These are phyloP conservation scores for Diatrype stigma DNA, from an alignment of 2,329 filamentous ascomycete species.

Conservation along the genomic window DNA sequence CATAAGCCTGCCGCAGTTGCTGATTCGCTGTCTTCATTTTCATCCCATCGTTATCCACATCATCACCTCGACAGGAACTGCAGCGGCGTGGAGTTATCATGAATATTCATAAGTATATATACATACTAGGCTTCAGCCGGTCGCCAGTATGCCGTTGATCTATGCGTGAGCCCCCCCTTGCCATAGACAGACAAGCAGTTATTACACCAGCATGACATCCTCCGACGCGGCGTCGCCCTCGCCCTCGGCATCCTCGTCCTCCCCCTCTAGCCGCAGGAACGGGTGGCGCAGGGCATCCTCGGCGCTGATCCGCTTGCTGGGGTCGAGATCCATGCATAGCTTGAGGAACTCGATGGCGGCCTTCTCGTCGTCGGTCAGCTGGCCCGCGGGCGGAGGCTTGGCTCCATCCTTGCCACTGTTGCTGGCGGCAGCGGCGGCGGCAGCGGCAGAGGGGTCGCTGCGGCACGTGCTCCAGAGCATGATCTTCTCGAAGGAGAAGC, in stretches of 20 bases:
- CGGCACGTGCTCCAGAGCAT: conserved; percentile 91
- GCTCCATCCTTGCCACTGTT: conserved; percentile 15
- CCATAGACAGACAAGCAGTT: no score
- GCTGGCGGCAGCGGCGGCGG: conserved; percentile 18
- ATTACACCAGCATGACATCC: conserved; percentile 46
- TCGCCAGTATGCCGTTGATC: no score
- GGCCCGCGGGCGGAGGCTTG: conserved; percentile 34
- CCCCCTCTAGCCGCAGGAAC: conserved; percentile 50
- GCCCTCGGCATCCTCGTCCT: conserved; percentile 18
- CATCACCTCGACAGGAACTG: no score
- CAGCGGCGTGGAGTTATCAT: no score
- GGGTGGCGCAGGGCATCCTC: conserved; percentile 69
- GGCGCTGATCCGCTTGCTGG: conserved; percentile 68
- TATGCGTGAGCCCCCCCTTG: no score
- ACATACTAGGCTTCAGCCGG: no score
- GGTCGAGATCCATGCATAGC: conserved; percentile 72
- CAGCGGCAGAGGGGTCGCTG: conserved; percentile 54
- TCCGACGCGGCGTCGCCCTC: conserved; percentile 37
- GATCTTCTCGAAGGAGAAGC: conserved; percentile 88
- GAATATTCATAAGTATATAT: no score
- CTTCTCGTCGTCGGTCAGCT: conserved; percentile 62
- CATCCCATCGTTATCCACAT: no score
- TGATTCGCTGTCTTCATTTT: no score
- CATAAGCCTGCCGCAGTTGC: no score
- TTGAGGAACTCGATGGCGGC: conserved; percentile 69